Percentiles rank a stretch among this genome's conserved stretches.
Evolutionary conservation across 768 basidiomycete species (phyloP).

Genomic region (Agaricus sinodeliciosus): DNA sequence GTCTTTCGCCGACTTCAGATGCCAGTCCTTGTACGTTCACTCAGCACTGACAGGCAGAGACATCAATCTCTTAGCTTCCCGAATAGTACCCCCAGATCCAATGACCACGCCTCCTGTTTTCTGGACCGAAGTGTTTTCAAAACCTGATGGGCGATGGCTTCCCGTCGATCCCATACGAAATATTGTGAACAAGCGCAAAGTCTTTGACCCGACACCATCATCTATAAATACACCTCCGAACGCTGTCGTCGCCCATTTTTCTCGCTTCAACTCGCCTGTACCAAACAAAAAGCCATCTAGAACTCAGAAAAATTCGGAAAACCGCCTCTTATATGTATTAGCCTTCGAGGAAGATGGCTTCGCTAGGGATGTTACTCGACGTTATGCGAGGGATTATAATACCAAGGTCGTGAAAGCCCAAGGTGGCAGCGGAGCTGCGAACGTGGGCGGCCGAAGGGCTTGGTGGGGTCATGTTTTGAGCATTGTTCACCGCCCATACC

Average conservation of each 20-base stretch:
- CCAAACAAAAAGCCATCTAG: slow-evolving; percentile 9
- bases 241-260: slow-evolving; percentile 3
- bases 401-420: slow-evolving; percentile 80
- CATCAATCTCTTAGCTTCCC: not conserved
- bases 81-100: slow-evolving; percentile 42
- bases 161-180: slow-evolving; percentile 85
- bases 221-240: slow-evolving; percentile 13
- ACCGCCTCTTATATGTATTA: slow-evolving; percentile 89
- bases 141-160: slow-evolving; percentile 86
- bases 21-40: slow-evolving; percentile 18
- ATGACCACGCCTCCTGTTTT: slow-evolving; percentile 74
- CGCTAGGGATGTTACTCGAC: slow-evolving; percentile 83
- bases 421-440: slow-evolving; percentile 39
- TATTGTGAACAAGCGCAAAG: slow-evolving; percentile 72
- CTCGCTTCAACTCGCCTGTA: slow-evolving; percentile 7
- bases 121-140: slow-evolving; percentile 97
- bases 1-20: slow-evolving; percentile 17
- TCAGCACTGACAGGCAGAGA: not conserved
- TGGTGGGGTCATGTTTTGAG: slow-evolving; percentile 82
- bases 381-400: slow-evolving; percentile 79
- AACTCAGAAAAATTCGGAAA: slow-evolving; percentile 37
- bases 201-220: slow-evolving; percentile 63
- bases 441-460: slow-evolving; percentile 44
- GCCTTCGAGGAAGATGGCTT: slow-evolving; percentile 94
- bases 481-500: slow-evolving; percentile 67